A percentile compares a stretch with the other conserved stretches of the same genome.
Conservation (phyloP, 495 filamentous ascomycete species). For the Daldinia bambusicola region DNA sequence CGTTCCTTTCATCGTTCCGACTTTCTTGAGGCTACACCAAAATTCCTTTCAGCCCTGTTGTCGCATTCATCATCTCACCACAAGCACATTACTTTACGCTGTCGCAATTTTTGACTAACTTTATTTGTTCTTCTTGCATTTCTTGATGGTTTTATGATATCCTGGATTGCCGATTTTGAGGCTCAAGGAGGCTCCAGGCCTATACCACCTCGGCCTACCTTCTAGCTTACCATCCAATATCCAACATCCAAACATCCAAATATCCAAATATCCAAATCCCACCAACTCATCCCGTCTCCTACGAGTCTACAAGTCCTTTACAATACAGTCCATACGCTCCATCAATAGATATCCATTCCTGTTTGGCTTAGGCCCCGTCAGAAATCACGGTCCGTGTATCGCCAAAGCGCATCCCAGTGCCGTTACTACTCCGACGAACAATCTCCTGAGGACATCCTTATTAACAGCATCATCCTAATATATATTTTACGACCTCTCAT, state of each 20-base stretch:
- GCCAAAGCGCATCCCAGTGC: background rate
- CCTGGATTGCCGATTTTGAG: slow-evolving; percentile 27
- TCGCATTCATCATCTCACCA: slow-evolving; percentile 27
- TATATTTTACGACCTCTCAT: slow-evolving; percentile 1
- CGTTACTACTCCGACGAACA: background rate
- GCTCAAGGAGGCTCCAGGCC: slow-evolving; percentile 28
- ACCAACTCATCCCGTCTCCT: slow-evolving; percentile 2
- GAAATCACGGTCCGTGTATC: background rate
- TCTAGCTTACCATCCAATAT: slow-evolving; percentile 9
- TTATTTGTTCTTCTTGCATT: slow-evolving; percentile 31
- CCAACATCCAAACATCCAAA: too few species aligned
- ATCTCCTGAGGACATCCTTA: background rate
- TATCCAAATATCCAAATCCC: too few species aligned
- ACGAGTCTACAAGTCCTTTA: background rate
- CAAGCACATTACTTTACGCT: slow-evolving; percentile 16
- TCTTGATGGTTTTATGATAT: slow-evolving; percentile 35
- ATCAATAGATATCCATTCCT: too few species aligned
- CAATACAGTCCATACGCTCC: too few species aligned
- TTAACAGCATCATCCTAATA: background rate
- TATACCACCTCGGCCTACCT: slow-evolving; percentile 19
- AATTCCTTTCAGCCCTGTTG: slow-evolving; percentile 21
- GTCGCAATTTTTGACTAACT: slow-evolving; percentile 3
- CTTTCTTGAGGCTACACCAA: slow-evolving; percentile 13
- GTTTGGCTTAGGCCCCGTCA: slow-evolving; percentile 4
- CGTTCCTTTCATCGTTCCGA: slow-evolving; percentile 26